These are phyloP conservation scores for Macrocystidia cucumis DNA, from an alignment of 1,284 basidiomycete genomes.

Conservation along the genomic window DNA sequence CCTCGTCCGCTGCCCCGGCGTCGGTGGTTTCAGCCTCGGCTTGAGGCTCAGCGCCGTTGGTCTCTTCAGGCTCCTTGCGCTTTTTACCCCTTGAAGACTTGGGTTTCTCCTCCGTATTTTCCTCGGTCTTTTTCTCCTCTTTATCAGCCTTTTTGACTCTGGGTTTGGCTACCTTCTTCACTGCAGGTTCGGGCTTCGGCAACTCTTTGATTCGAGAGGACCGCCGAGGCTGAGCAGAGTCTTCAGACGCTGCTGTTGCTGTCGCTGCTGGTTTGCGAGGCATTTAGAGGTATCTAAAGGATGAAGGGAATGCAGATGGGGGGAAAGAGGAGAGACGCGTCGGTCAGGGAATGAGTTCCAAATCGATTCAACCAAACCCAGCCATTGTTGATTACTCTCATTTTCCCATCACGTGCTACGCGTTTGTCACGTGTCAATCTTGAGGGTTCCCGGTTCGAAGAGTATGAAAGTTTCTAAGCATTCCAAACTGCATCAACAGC, in stretches of 20 bases:
- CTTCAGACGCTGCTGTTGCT: conserved; percentile 24
- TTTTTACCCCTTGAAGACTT: conserved; percentile 54
- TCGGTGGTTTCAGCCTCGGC: conserved; percentile 19
- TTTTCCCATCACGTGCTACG: conserved; percentile 1
- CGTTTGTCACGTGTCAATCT: not conserved
- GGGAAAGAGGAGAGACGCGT: not conserved
- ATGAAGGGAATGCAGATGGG: not conserved
- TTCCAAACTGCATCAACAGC: too few relatives aligned
- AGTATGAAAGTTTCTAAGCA: too few relatives aligned
- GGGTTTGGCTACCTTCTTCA: conserved; percentile 59
- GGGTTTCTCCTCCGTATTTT: conserved; percentile 41
- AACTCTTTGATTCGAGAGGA: conserved; percentile 67
- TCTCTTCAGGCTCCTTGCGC: conserved; percentile 38
- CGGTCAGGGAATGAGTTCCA: too few relatives aligned
- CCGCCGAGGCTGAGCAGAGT: conserved; percentile 51
- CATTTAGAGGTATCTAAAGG: conserved; percentile 29
- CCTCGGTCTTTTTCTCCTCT: conserved; percentile 27
- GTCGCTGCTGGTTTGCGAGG: conserved; percentile 69
- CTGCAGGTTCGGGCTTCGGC: conserved; percentile 42
- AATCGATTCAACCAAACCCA: too few relatives aligned
- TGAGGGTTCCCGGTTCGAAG: too few relatives aligned
- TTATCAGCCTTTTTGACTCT: conserved; percentile 47
- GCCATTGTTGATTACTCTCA: not conserved
- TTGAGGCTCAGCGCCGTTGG: conserved; percentile 22
- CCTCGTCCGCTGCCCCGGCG: conserved; percentile 17